Base-by-base conservation (phyloP, 805 yeast species). In the Monosporozyma unispora region DNA sequence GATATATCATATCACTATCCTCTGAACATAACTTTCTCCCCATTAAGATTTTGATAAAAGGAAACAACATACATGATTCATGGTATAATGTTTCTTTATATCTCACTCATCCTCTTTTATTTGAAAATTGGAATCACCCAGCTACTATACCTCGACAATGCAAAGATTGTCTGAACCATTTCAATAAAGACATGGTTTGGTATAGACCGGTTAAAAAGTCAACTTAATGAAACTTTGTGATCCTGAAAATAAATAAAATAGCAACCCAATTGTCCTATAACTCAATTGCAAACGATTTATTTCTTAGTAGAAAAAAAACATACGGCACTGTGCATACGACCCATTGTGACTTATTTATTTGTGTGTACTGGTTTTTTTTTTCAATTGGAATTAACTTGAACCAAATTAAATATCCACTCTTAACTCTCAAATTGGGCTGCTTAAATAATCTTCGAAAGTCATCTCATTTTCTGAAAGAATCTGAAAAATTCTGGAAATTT, bases 251-350 rank as follows among this genome's bases (percentile, higher is more conserved):
- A 43, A 31, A 48, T 10, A 35, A 43, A 31, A 48, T 10, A 35
- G 16, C 35, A 29, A 8, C 2, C 39, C 45, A 4, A 29, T 28
- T 29, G 8, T 25, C 18, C 2, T 31, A 16, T 31, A 31, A 31
- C 35, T 31, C 35, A 31, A 31, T 31, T 31, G 35, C 35, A 8
- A 31, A 31, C 35, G 18, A 31, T 31, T n/a, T 31, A 31, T 31
- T 7, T 31, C 16, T 7, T 16, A 44, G n/a, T 37, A 35, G 3
- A 19, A 11, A 35, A 35, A 40, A 37, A 74, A 85, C 95, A 80
- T 85, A 86, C 95, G 75, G 86, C 78, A 79, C 96, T 86, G 88
- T 91, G 98, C 90, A 91, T 83, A 81, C 99, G 96, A 90, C 96
- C 99, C 99, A 91, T 91, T 74, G 80, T 86, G 82, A 76, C 69